phyloP scores from a whole-genome alignment of 2,329 filamentous ascomycete species.

The Pseudovirgaria hyperparasitica region DNA sequence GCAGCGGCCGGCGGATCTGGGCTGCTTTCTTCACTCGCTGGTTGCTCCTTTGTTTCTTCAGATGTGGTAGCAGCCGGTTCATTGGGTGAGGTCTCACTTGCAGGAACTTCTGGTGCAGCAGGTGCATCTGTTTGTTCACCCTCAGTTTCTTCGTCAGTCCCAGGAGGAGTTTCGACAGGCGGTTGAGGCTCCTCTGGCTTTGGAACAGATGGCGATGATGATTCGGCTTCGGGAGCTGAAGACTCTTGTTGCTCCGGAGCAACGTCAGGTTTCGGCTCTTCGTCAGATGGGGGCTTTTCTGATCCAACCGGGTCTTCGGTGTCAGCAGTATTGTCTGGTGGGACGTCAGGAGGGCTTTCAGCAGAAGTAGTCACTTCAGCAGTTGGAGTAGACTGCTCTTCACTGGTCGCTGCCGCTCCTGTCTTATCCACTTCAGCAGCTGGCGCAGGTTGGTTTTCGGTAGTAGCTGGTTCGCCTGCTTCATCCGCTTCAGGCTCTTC shows the following conservation, averaged over 20 bases:
- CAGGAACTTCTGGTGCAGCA: neutral
- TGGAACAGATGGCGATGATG: no score
- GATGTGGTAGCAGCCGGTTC: neutral
- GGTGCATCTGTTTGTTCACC: slow-evolving; percentile 1
- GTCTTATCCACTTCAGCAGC: neutral
- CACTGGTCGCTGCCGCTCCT: neutral
- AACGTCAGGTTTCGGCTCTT: no score
- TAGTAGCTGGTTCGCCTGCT: no score
- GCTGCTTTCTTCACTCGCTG: slow-evolving; percentile 1
- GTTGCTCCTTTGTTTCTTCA: neutral
- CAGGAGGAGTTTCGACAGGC: no score
- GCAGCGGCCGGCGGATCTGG: neutral
- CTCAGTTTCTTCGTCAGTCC: neutral
- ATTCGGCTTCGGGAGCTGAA: no score
- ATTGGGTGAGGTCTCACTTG: neutral
- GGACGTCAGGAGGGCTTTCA: neutral
- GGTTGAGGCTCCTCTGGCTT: no score
- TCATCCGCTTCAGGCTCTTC: no score
- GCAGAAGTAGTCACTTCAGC: no score
- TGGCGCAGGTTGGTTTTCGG: neutral
- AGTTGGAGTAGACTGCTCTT: neutral
- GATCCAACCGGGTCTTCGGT: no score
- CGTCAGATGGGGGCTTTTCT: no score
- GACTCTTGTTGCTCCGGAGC: no score
- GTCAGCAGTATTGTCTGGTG: no score